These are phyloP conservation scores for Thraustotheca clavata DNA, from an alignment of 352 stramenopile genomes.

Conservation along the genomic window DNA sequence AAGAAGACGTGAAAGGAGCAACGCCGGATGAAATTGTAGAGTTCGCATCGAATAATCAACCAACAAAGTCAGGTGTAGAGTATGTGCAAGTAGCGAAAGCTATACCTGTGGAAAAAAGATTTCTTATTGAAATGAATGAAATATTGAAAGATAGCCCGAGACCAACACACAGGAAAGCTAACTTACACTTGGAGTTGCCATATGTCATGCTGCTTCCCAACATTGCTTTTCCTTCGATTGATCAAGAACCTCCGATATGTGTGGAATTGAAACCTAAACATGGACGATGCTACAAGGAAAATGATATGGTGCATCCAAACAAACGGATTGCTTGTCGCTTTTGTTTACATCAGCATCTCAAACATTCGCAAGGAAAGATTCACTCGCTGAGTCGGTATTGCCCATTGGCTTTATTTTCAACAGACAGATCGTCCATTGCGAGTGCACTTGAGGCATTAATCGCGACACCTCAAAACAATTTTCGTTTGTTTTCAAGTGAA, in stretches of 20 bases:
- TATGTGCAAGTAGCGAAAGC: slow-evolving; percentile 69
- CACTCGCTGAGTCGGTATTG: slow-evolving; percentile 79
- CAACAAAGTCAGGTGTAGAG: neutral
- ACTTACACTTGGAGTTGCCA: slow-evolving; percentile 63
- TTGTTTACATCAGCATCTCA: slow-evolving; percentile 86
- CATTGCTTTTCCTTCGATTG: slow-evolving; percentile 64
- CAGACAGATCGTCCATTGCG: slow-evolving; percentile 43
- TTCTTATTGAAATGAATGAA: slow-evolving; percentile 56
- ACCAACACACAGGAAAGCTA: slow-evolving; percentile 46
- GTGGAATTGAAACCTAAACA: slow-evolving; percentile 86
- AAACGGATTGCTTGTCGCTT: slow-evolving; percentile 71
- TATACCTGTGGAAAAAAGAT: slow-evolving; percentile 46
- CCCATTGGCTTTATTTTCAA: slow-evolving; percentile 73
- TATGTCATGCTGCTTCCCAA: slow-evolving; percentile 75
- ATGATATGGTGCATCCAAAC: slow-evolving; percentile 32
- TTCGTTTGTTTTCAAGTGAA: slow-evolving; percentile 60
- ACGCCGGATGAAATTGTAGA: slow-evolving; percentile 1
- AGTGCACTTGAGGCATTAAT: slow-evolving; percentile 54
- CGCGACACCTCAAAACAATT: slow-evolving; percentile 84
- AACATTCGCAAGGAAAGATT: slow-evolving; percentile 59
- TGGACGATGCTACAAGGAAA: slow-evolving; percentile 54
- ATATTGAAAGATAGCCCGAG: slow-evolving; percentile 45
- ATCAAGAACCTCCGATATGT: slow-evolving; percentile 58
- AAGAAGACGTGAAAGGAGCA: slow-evolving; percentile 42
- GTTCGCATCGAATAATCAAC: neutral